Conservation (phyloP, 495 filamentous ascomycete species). For the Choiromyces venosus region DNA sequence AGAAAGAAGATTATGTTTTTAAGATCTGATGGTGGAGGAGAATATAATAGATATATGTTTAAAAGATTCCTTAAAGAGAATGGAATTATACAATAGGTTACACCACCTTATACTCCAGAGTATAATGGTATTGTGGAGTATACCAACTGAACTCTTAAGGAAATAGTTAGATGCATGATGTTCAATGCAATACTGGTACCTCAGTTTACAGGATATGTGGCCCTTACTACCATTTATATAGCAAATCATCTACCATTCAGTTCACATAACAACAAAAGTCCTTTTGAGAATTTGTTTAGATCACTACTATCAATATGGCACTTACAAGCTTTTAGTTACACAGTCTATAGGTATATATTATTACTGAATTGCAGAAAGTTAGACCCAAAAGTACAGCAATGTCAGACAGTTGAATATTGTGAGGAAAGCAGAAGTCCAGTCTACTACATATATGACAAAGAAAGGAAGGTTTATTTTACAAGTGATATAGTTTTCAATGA, state of each 20-base stretch:
- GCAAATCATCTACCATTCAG: not conserved
- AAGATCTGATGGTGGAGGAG: too few species aligned
- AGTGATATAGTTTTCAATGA: not conserved
- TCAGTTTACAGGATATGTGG: too few species aligned
- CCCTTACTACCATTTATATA: too few species aligned
- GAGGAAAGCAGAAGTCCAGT: not conserved
- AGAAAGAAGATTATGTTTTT: too few species aligned
- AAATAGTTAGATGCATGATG: too few species aligned
- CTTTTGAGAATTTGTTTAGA: not conserved
- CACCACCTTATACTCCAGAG: too few species aligned
- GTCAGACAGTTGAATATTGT: not conserved
- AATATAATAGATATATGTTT: too few species aligned
- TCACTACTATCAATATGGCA: not conserved
- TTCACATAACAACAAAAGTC: not conserved
- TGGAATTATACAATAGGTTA: too few species aligned
- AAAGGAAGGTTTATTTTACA: not conserved
- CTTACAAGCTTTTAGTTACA: not conserved
- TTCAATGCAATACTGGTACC: too few species aligned
- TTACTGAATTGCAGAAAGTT: not conserved
- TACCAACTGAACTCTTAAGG: too few species aligned
- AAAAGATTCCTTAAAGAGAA: too few species aligned
- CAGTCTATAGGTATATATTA: not conserved
- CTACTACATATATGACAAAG: not conserved
- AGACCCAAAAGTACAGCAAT: fast-evolving
- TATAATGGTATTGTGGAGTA: too few species aligned